A percentile compares a stretch with the other conserved stretches of the same genome.
phyloP scores from a whole-genome alignment of 257 asterid species.

The Penstemon barbatus region DNA sequence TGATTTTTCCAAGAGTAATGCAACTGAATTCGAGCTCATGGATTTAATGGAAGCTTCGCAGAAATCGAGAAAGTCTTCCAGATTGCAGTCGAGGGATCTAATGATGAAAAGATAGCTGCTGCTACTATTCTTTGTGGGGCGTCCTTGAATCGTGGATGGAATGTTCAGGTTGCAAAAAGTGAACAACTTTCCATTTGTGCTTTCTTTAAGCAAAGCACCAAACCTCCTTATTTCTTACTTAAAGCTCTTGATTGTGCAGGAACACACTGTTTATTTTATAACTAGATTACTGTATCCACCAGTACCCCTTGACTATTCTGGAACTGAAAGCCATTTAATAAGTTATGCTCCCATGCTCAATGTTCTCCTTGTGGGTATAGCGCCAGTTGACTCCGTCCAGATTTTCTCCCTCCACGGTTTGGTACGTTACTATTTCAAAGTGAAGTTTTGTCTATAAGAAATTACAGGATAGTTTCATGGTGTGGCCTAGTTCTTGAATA shows the following conservation, averaged over 20 bases:
- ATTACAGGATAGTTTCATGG: neutral
- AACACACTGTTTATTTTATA: slow-evolving; percentile 75
- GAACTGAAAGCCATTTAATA: slow-evolving; percentile 77
- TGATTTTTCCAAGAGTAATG: slow-evolving; percentile 52
- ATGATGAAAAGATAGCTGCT: slow-evolving; percentile 79
- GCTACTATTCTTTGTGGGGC: slow-evolving; percentile 93
- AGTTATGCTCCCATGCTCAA: slow-evolving; percentile 83
- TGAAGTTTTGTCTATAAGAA: neutral
- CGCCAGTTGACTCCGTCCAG: slow-evolving; percentile 92
- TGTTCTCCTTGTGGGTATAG: slow-evolving; percentile 85
- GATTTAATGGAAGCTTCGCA: slow-evolving; percentile 93
- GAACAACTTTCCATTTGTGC: neutral
- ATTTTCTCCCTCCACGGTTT: slow-evolving; percentile 94
- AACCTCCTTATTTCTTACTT: slow-evolving; percentile 21
- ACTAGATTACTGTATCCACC: slow-evolving; percentile 90
- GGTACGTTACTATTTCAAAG: slow-evolving; percentile 46
- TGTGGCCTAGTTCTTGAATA: neutral
- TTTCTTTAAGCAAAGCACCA: neutral
- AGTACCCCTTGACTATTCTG: slow-evolving; percentile 60
- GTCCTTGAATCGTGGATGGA: slow-evolving; percentile 82
- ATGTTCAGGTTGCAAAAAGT: slow-evolving; percentile 66
- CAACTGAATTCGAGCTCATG: slow-evolving; percentile 91
- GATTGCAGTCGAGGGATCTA: slow-evolving; percentile 74
- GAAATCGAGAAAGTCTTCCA: slow-evolving; percentile 89
- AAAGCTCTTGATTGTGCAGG: slow-evolving; percentile 55